These are phyloP conservation scores for Lodderomyces orthopsilosis DNA, from an alignment of 1,139 yeast genomes.

Conservation along the genomic window DNA sequence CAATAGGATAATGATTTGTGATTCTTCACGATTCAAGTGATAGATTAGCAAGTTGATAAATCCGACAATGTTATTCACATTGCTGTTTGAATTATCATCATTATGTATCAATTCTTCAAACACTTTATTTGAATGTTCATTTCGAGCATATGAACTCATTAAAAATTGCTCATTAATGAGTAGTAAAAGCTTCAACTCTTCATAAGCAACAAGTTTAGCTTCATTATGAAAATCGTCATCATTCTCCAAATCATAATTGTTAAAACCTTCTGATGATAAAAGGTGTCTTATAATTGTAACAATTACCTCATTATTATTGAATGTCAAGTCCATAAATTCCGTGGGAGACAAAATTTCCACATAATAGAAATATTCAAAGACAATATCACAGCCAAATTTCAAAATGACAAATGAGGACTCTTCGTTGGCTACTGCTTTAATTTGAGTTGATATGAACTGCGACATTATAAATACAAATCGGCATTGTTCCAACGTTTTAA, in stretches of 20 bases:
- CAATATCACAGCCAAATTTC: slow-evolving; percentile 41
- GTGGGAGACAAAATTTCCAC: slow-evolving; percentile 32
- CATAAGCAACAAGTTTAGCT: slow-evolving; percentile 61
- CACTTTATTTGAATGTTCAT: slow-evolving; percentile 39
- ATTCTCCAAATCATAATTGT: slow-evolving; percentile 31
- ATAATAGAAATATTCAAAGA: slow-evolving; percentile 43
- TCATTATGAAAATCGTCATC: slow-evolving; percentile 44
- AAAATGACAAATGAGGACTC: slow-evolving; percentile 33
- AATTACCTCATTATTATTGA: slow-evolving; percentile 25
- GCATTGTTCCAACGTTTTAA: slow-evolving; percentile 35
- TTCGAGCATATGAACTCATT: slow-evolving; percentile 50
- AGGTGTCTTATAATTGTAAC: slow-evolving; percentile 49
- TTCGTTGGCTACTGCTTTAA: slow-evolving; percentile 18
- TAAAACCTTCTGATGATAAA: slow-evolving; percentile 48
- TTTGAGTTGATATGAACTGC: slow-evolving; percentile 31
- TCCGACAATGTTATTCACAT: slow-evolving; percentile 27
- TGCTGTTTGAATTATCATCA: slow-evolving; percentile 14
- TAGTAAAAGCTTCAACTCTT: slow-evolving; percentile 70
- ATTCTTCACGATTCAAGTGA: slow-evolving; percentile 75
- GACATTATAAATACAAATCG: slow-evolving; percentile 47
- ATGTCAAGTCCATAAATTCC: slow-evolving; percentile 32
- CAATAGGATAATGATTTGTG: slow-evolving; percentile 69
- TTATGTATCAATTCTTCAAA: slow-evolving; percentile 41
- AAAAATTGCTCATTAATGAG: slow-evolving; percentile 83
- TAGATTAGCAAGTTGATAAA: slow-evolving; percentile 41